Conservation (phyloP, 2,329 filamentous ascomycete genomes). For the Fusarium dimerum region DNA sequence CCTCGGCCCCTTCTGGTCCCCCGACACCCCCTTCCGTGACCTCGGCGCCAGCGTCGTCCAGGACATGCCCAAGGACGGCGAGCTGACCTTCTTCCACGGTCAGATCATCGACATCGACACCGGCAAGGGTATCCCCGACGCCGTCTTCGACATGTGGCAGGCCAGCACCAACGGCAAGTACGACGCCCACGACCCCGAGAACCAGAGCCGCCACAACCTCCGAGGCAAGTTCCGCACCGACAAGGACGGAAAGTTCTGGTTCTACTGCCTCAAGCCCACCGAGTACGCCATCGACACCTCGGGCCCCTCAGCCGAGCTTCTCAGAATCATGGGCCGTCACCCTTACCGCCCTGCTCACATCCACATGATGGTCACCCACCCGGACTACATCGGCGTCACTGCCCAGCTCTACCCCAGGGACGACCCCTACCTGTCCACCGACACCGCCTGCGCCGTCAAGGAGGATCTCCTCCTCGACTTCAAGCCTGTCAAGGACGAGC, state of each 20-base stretch:
- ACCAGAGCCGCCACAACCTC: constrained; percentile 72
- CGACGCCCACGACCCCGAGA: constrained; percentile 73
- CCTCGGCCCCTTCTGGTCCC: constrained; percentile 77
- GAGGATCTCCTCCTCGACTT: constrained; percentile 53
- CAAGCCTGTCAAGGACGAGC: constrained; percentile 43
- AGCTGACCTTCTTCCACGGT: constrained; percentile 69
- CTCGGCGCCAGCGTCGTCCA: constrained; percentile 68
- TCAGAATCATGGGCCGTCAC: constrained; percentile 49
- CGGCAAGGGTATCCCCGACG: constrained; percentile 64
- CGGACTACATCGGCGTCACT: constrained; percentile 70
- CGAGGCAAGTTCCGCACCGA: constrained; percentile 75
- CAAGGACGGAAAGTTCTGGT: constrained; percentile 68
- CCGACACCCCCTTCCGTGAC: constrained; percentile 71
- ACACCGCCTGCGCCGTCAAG: constrained; percentile 55
- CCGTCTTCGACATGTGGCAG: constrained; percentile 79
- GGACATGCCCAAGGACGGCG: constrained; percentile 57
- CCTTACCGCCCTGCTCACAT: constrained; percentile 53
- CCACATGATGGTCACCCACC: constrained; percentile 57
- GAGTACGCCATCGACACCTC: constrained; percentile 71
- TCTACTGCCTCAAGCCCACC: constrained; percentile 76
- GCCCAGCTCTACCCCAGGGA: constrained; percentile 76
- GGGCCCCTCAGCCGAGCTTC: constrained; percentile 46
- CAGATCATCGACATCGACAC: constrained; percentile 65
- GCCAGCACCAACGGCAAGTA: constrained; percentile 75
- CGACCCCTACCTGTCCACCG: constrained; percentile 60